Percentiles rank a stretch among this genome's conserved stretches.
phyloP scores from a whole-genome alignment of 305 asterid species.

The Euphrasia arctica region DNA sequence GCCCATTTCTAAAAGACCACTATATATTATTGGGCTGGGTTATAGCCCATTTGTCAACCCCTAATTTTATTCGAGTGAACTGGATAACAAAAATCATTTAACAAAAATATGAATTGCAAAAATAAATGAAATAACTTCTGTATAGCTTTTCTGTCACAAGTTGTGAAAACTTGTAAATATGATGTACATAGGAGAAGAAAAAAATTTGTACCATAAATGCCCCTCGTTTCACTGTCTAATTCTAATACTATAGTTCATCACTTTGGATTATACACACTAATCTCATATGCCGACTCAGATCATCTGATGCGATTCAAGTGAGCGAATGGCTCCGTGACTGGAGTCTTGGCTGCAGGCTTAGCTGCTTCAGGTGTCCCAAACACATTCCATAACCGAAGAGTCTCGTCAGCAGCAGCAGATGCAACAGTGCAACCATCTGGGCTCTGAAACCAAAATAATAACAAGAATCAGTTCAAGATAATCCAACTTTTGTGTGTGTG shows the following conservation, averaged over 20 bases:
- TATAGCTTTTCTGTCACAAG: too few species aligned
- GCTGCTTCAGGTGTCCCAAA: constrained; percentile 78
- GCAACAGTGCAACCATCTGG: constrained; percentile 91
- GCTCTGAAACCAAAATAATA: constrained; percentile 34
- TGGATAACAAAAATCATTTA: too few species aligned
- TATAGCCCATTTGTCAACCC: too few species aligned
- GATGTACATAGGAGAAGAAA: background rate
- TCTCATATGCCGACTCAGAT: background rate
- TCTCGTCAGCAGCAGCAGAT: constrained; percentile 88
- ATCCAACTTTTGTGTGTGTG: too few species aligned
- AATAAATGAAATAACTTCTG: too few species aligned
- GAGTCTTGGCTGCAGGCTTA: constrained; percentile 49
- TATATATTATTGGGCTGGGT: too few species aligned
- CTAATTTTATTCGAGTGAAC: too few species aligned
- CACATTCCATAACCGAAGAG: constrained; percentile 78
- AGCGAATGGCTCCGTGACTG: constrained; percentile 56
- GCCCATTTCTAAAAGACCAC: too few species aligned
- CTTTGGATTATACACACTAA: background rate
- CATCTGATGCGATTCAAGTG: constrained; percentile 59
- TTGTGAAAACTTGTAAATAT: too few species aligned
- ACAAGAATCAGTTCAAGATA: too few species aligned
- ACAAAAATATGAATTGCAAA: too few species aligned
- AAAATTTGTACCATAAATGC: background rate
- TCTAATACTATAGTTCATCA: background rate
- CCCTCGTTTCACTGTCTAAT: too few species aligned